Evolutionary conservation across 1,284 basidiomycete species (phyloP).

Genomic region (Ustilago tritici): DNA sequence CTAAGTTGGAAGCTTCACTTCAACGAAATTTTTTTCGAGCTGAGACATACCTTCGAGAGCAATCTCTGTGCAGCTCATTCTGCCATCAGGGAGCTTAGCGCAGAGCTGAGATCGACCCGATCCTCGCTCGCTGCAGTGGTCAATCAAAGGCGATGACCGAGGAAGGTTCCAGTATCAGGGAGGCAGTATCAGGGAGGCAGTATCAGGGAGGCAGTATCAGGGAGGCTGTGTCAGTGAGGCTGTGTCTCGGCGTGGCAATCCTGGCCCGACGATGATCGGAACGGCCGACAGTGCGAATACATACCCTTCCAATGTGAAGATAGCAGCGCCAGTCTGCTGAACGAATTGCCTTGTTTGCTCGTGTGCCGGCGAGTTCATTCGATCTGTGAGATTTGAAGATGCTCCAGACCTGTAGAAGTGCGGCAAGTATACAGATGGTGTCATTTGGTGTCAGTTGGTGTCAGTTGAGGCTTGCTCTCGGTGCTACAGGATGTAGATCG

Average conservation of each 20-base stretch:
- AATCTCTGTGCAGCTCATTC: constrained; percentile 45
- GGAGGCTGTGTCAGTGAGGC: not conserved
- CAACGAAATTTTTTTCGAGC: too few species aligned
- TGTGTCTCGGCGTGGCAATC: not conserved
- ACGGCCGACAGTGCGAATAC: constrained; percentile 12
- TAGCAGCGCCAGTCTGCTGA: constrained; percentile 31
- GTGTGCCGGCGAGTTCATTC: constrained; percentile 46
- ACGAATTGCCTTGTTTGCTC: constrained; percentile 38
- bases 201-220: not conserved
- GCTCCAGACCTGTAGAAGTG: constrained; percentile 32
- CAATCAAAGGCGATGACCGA: not conserved
- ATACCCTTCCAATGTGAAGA: constrained; percentile 50
- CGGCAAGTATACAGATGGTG: not conserved
- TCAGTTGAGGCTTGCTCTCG: not conserved
- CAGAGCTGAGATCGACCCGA: constrained; percentile 45
- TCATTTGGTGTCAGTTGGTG: not conserved
- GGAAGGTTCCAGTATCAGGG: too few species aligned
- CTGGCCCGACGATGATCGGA: not conserved
- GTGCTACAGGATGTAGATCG: not conserved
- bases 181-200: too few species aligned
- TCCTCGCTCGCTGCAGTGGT: constrained; percentile 34
- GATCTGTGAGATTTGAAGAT: constrained; percentile 48
- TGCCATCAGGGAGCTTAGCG: constrained; percentile 41
- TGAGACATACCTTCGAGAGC: constrained; percentile 52
- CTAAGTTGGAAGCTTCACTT: too few species aligned